Percentiles rank a stretch among this genome's conserved stretches.
Evolutionary conservation across 345 rosid species (phyloP).

Genomic region (Combretum micranthum): DNA sequence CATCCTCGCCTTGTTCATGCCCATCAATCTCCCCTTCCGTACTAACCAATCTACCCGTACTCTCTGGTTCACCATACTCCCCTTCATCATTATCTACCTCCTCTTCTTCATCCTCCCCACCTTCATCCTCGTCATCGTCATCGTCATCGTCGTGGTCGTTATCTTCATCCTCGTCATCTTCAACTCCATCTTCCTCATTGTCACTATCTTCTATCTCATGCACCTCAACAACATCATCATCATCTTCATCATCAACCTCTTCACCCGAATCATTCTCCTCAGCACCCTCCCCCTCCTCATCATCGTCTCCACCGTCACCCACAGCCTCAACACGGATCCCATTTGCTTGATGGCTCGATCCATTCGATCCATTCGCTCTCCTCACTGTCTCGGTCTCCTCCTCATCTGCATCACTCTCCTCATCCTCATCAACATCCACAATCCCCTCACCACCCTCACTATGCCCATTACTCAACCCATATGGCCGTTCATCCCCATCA

Average conservation of each 20-base stretch:
- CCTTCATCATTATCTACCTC: constrained; percentile 54
- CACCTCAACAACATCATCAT: constrained; percentile 29
- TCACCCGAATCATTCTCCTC: constrained; percentile 35
- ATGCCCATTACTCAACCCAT: constrained; percentile 44
- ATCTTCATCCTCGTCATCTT: constrained; percentile 38
- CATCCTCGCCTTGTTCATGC: constrained; percentile 71
- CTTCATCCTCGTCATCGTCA: constrained; percentile 20
- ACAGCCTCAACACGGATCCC: constrained; percentile 35
- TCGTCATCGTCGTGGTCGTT: constrained; percentile 20
- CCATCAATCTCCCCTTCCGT: constrained; percentile 73
- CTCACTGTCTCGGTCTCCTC: constrained; percentile 40
- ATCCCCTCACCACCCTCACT: constrained; percentile 41
- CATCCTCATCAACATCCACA: constrained; percentile 57
- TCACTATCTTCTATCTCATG: constrained; percentile 26
- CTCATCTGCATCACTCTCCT: constrained; percentile 71
- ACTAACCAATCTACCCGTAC: constrained; percentile 34
- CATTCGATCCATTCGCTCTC: constrained; percentile 24
- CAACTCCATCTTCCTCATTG: constrained; percentile 40
- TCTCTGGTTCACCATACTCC: constrained; percentile 33
- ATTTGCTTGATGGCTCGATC: constrained; percentile 26
- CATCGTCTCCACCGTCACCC: constrained; percentile 26
- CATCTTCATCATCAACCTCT: constrained; percentile 36
- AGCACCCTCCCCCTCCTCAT: constrained; percentile 40
- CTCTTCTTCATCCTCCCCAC: constrained; percentile 41
- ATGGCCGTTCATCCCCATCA: constrained; percentile 51